Conservation (phyloP, 257 asterid genomes). For the Solanum tarapatanum region DNA sequence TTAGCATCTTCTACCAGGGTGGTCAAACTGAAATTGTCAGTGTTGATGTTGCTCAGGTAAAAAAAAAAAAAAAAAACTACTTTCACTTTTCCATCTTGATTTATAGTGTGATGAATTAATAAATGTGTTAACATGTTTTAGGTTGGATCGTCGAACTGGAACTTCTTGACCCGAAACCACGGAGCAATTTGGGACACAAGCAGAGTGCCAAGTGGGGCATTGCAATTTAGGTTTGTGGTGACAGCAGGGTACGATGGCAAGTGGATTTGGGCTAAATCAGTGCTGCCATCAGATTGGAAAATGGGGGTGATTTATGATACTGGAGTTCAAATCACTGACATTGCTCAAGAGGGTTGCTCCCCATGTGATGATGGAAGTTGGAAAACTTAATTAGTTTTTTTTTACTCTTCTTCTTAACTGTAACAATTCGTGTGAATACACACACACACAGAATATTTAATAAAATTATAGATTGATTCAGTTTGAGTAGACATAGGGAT, state of each 20-base stretch:
- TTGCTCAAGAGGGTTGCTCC: constrained; percentile 62
- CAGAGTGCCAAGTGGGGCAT: constrained; percentile 50
- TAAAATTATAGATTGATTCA: background rate
- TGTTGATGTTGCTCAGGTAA: constrained; percentile 57
- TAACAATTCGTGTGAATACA: background rate
- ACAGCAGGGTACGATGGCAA: constrained; percentile 75
- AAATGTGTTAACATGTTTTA: background rate
- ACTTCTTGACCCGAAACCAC: constrained; percentile 40
- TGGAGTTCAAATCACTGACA: constrained; percentile 57
- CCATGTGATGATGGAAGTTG: constrained; percentile 46
- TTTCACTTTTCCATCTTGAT: background rate
- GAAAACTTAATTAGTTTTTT: constrained; percentile 8
- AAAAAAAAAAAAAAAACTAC: background rate
- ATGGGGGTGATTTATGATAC: constrained; percentile 41
- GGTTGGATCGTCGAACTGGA: constrained; percentile 56
- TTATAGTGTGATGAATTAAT: background rate
- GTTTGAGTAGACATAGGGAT: background rate
- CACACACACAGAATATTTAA: background rate
- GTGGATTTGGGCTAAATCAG: constrained; percentile 57
- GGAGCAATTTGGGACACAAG: constrained; percentile 88
- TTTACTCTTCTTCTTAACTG: background rate
- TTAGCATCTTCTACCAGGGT: constrained; percentile 56
- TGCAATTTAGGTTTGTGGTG: constrained; percentile 65
- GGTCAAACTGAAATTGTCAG: constrained; percentile 71
- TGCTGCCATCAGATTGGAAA: constrained; percentile 54